Percentiles rank a stretch among this genome's conserved stretches.
These are phyloP conservation scores for Hansenula lynferdii DNA, from an alignment of 1,139 yeast species.

Conservation along the genomic window DNA sequence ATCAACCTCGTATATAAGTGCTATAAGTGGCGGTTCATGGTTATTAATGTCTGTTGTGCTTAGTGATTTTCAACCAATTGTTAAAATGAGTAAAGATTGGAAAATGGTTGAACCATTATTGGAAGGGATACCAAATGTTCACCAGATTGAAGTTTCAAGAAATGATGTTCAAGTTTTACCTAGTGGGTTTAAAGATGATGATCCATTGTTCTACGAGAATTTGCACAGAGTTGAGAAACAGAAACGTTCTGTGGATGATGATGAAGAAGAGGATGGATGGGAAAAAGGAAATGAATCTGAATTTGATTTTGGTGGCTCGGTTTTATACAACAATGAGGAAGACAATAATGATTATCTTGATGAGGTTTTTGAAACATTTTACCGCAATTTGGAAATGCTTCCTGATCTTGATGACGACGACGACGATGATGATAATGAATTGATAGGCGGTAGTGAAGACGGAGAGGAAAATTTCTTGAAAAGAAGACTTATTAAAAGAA, in stretches of 20 bases:
- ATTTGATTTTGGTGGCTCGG: too few species aligned
- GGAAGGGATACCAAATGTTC: constrained; percentile 45
- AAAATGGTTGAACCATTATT: constrained; percentile 43
- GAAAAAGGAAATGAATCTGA: background rate
- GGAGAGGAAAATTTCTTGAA: too few species aligned
- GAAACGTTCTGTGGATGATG: constrained; percentile 9
- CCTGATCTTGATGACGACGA: constrained; percentile 5
- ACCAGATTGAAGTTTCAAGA: constrained; percentile 25
- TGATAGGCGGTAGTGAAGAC: constrained; percentile 1
- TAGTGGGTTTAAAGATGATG: constrained; percentile 18
- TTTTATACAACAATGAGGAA: too few species aligned
- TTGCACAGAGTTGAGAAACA: constrained; percentile 17
- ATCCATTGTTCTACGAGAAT: constrained; percentile 21
- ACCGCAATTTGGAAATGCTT: constrained; percentile 7
- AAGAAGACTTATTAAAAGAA: too few species aligned
- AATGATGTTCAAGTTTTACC: constrained; percentile 24
- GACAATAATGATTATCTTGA: constrained; percentile 1
- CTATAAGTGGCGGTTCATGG: constrained; percentile 74
- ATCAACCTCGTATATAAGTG: constrained; percentile 49
- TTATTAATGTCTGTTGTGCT: constrained; percentile 45
- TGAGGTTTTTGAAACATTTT: background rate
- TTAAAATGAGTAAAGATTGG: constrained; percentile 37
- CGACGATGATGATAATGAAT: background rate
- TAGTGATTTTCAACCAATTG: constrained; percentile 40
- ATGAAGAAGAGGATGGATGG: constrained; percentile 1